phyloP scores from a whole-genome alignment of 2,329 filamentous ascomycete species.

The Paecilomyces dactylethromorphus region DNA sequence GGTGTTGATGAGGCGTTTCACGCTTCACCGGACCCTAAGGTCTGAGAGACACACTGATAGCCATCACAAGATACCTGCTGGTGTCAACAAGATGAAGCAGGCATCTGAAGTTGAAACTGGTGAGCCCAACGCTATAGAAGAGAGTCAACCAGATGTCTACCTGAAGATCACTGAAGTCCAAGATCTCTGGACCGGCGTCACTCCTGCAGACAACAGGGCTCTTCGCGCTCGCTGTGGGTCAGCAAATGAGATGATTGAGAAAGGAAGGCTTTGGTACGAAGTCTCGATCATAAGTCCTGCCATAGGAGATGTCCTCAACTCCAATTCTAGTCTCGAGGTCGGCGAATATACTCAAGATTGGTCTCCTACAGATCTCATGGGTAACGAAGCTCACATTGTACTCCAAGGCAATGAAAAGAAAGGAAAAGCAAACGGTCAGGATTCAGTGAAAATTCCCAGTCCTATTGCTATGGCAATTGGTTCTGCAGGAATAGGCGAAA shows the following conservation, averaged over 20 bases:
- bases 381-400: constrained; percentile 13
- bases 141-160: constrained; percentile 17
- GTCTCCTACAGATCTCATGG: constrained; percentile 22
- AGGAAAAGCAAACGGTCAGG: not conserved
- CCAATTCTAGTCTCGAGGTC: constrained; percentile 26
- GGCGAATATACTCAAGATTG: constrained; percentile 28
- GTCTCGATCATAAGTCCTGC: constrained; percentile 28
- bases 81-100: not conserved
- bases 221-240: constrained; percentile 20
- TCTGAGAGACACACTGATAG: not conserved
- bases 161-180: constrained; percentile 34
- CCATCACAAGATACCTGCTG: not conserved
- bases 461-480: constrained; percentile 21
- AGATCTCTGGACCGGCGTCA: constrained; percentile 21
- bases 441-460: not conserved
- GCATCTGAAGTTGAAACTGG: not conserved
- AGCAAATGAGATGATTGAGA: constrained; percentile 22
- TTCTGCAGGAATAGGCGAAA: constrained; percentile 15
- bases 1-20: constrained; percentile 27
- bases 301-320: constrained; percentile 25
- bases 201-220: constrained; percentile 13
- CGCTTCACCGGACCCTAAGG: constrained; percentile 21
- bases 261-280: constrained; percentile 32
- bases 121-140: constrained; percentile 6
- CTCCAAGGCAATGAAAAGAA: constrained; percentile 3